These are phyloP conservation scores for Yamadazyma jaroonii DNA, from an alignment of 1,139 yeast species.

Conservation along the genomic window DNA sequence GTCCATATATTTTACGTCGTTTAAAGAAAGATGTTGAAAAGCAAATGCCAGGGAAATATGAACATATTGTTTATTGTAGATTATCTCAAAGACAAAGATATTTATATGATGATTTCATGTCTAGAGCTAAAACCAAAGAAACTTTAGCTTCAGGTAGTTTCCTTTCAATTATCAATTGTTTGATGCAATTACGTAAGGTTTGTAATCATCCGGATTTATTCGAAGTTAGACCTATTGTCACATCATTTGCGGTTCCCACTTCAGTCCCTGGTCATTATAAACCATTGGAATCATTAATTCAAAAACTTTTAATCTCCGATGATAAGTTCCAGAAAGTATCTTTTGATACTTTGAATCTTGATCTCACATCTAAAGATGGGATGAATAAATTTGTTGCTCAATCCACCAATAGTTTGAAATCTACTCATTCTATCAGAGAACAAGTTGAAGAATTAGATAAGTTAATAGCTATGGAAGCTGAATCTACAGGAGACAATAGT, in stretches of 20 bases:
- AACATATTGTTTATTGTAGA: slow-evolving; percentile 90
- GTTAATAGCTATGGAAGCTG: slow-evolving; percentile 28
- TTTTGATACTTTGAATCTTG: slow-evolving; percentile 59
- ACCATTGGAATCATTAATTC: slow-evolving; percentile 41
- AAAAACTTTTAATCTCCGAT: slow-evolving; percentile 31
- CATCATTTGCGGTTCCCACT: slow-evolving; percentile 75
- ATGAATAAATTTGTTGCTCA: slow-evolving; percentile 48
- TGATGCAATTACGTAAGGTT: slow-evolving; percentile 96
- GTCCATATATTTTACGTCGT: slow-evolving; percentile 90
- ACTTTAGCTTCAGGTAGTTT: slow-evolving; percentile 94
- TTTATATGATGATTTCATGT: slow-evolving; percentile 95
- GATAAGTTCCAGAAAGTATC: slow-evolving; percentile 33
- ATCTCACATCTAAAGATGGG: slow-evolving; percentile 49
- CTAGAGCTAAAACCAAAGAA: slow-evolving; percentile 91
- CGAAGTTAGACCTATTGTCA: slow-evolving; percentile 92
- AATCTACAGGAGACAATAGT: slow-evolving; percentile 38
- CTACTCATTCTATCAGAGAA: slow-evolving; percentile 41
- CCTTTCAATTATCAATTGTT: slow-evolving; percentile 89
- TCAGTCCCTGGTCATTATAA: slow-evolving; percentile 58
- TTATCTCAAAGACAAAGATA: slow-evolving; percentile 89
- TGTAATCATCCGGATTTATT: slow-evolving; percentile 97
- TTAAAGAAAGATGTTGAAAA: slow-evolving; percentile 95
- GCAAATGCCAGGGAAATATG: slow-evolving; percentile 98
- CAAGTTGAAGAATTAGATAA: slow-evolving; percentile 41
- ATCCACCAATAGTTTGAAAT: slow-evolving; percentile 44